These are phyloP conservation scores for Chamaecyparis obtusa DNA, from an alignment of 75 land plant species.

Conservation along the genomic window DNA sequence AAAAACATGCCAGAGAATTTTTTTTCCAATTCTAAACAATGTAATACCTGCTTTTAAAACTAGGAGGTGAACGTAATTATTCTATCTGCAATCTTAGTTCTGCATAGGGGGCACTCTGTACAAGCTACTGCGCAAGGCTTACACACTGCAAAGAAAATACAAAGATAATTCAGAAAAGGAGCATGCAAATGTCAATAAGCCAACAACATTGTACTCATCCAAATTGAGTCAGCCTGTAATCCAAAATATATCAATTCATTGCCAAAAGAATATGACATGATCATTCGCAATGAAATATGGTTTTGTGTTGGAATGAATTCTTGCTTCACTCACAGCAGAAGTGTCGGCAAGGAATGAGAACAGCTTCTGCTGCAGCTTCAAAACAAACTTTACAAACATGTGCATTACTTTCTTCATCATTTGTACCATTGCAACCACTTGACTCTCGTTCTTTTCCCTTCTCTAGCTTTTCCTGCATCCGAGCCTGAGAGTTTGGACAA, in stretches of 20 bases:
- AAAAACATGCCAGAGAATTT: not conserved
- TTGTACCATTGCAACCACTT: slow-evolving; percentile 12
- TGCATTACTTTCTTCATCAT: slow-evolving; percentile 44
- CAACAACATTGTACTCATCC: not conserved
- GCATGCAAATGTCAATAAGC: not conserved
- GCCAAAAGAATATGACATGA: not conserved
- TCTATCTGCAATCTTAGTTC: slow-evolving; percentile 66
- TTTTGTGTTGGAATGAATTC: not conserved
- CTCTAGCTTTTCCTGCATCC: slow-evolving; percentile 47
- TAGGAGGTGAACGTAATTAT: slow-evolving; percentile 67
- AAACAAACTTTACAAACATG: slow-evolving; percentile 88
- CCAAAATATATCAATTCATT: not conserved
- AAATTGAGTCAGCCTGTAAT: not conserved
- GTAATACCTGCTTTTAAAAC: not conserved
- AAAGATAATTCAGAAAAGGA: not conserved
- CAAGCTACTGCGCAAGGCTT: slow-evolving; percentile 87
- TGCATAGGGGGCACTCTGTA: slow-evolving; percentile 81
- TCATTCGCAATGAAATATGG: not conserved
- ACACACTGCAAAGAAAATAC: slow-evolving; percentile 58
- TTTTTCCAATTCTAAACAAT: not conserved
- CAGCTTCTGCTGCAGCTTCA: slow-evolving; percentile 77
- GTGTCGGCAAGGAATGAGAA: slow-evolving; percentile 91
- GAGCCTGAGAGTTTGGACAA: slow-evolving; percentile 36
- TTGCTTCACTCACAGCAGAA: slow-evolving; percentile 67
- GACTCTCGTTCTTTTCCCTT: slow-evolving; percentile 54